These are phyloP conservation scores for Colletotrichum kahawae DNA, from an alignment of 2,329 filamentous ascomycete species.

Conservation along the genomic window DNA sequence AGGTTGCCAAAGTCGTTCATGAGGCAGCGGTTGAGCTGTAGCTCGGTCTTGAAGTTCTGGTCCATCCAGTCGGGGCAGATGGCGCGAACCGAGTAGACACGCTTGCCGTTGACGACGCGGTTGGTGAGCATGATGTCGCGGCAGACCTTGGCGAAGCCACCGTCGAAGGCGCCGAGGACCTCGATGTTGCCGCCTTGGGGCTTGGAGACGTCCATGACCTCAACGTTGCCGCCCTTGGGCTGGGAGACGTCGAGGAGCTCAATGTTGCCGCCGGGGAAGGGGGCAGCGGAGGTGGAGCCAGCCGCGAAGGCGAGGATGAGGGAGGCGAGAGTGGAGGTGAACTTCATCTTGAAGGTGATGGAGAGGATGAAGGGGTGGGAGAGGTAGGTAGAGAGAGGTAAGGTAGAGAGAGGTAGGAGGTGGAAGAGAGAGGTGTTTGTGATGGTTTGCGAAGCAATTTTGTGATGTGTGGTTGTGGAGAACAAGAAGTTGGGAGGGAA, in stretches of 20 bases:
- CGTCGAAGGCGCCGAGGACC: background rate
- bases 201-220: background rate
- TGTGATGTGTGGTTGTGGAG: background rate
- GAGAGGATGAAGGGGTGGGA: background rate
- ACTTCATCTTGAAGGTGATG: conserved; percentile 5
- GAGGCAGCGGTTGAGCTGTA: conserved; percentile 20
- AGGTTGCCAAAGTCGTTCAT: conserved; percentile 13
- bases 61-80: background rate
- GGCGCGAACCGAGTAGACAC: conserved; percentile 9
- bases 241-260: background rate
- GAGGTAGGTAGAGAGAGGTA: background rate
- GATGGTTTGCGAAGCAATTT: background rate
- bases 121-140: background rate
- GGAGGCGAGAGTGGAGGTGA: background rate
- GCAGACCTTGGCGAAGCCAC: conserved; percentile 6
- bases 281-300: background rate
- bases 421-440: background rate
- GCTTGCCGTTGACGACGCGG: background rate
- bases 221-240: background rate
- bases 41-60: background rate
- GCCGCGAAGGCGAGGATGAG: background rate
- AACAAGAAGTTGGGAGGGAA: background rate
- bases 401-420: background rate
- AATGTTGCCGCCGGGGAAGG: background rate
- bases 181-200: background rate